phyloP scores from a whole-genome alignment of 495 filamentous ascomycete genomes.

The Paragyromitra xinjiangensis region DNA sequence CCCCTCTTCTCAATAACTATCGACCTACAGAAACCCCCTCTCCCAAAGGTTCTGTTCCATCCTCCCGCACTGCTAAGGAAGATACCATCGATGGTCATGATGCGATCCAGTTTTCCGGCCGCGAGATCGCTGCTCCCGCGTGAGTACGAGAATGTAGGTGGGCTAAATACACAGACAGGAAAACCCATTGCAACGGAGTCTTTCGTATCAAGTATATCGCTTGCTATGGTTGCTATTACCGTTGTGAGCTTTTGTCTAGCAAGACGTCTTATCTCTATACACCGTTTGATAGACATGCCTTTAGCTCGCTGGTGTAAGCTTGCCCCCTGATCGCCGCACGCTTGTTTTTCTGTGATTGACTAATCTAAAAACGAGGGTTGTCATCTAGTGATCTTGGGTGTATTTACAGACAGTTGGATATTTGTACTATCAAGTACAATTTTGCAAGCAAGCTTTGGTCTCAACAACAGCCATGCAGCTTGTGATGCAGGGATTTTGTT shows the following conservation, averaged over 20 bases:
- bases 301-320: slow-evolving; percentile 57
- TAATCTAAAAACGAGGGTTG: neutral
- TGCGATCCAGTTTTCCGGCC: neutral
- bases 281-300: slow-evolving; percentile 42
- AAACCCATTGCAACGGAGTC: slow-evolving; percentile 26
- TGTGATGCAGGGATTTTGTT: slow-evolving; percentile 57
- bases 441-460: slow-evolving; percentile 55
- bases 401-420: slow-evolving; percentile 57
- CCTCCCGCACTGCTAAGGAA: neutral
- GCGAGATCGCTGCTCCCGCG: slow-evolving; percentile 7
- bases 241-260: slow-evolving; percentile 57
- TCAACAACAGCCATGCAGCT: slow-evolving; percentile 49
- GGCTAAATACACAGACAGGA: neutral
- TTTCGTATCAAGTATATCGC: slow-evolving; percentile 54
- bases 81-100: neutral
- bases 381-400: slow-evolving; percentile 49
- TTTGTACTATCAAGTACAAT: slow-evolving; percentile 58
- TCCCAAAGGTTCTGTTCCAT: neutral
- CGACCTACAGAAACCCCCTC: neutral
- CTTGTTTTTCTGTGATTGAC: neutral
- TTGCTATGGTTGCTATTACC: slow-evolving; percentile 56
- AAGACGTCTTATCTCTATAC: slow-evolving; percentile 41
- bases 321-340: neutral
- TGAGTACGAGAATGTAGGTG: neutral
- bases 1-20: neutral